These are phyloP conservation scores for Tricholomella constricta DNA, from an alignment of 768 basidiomycete genomes.

Conservation along the genomic window DNA sequence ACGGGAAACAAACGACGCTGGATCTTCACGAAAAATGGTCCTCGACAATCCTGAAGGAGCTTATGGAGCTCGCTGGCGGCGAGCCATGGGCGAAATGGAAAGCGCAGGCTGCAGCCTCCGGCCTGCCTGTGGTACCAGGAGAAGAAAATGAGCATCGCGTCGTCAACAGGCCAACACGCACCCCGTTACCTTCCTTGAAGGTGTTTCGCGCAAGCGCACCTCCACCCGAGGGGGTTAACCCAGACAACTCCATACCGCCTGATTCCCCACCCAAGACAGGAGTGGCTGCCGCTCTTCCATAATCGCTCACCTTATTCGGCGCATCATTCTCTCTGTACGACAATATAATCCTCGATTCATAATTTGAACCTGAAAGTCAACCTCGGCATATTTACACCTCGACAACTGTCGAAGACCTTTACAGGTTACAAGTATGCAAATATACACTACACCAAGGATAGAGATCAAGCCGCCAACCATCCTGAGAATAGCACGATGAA, in stretches of 20 bases:
- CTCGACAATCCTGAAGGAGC: slow-evolving; percentile 62
- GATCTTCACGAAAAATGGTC: slow-evolving; percentile 72
- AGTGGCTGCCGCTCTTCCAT: slow-evolving; percentile 29
- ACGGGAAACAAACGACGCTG: slow-evolving; percentile 50
- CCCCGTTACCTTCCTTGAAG: slow-evolving; percentile 26
- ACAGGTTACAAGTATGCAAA: slow-evolving; percentile 2
- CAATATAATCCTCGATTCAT: background rate
- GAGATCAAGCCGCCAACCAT: slow-evolving; percentile 39
- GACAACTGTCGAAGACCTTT: background rate
- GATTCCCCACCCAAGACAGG: slow-evolving; percentile 17
- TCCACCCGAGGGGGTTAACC: slow-evolving; percentile 4
- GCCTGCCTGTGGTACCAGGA: slow-evolving; percentile 49
- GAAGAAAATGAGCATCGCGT: slow-evolving; percentile 35
- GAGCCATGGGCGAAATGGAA: slow-evolving; percentile 61
- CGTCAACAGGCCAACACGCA: slow-evolving; percentile 22
- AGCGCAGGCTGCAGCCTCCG: slow-evolving; percentile 43
- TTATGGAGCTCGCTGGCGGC: slow-evolving; percentile 70
- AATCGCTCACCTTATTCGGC: background rate
- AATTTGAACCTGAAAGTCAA: background rate
- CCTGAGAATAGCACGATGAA: slow-evolving; percentile 58
- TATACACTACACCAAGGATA: slow-evolving; percentile 3
- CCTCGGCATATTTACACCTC: background rate
- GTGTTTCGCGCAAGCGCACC: slow-evolving; percentile 13
- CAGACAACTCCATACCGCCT: slow-evolving; percentile 16
- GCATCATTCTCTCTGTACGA: slow-evolving; percentile 3